Percentiles rank a stretch among this genome's conserved stretches.
Conservation (phyloP, 139 green algal genomes). For the Deuterostichococcus epilithicus region DNA sequence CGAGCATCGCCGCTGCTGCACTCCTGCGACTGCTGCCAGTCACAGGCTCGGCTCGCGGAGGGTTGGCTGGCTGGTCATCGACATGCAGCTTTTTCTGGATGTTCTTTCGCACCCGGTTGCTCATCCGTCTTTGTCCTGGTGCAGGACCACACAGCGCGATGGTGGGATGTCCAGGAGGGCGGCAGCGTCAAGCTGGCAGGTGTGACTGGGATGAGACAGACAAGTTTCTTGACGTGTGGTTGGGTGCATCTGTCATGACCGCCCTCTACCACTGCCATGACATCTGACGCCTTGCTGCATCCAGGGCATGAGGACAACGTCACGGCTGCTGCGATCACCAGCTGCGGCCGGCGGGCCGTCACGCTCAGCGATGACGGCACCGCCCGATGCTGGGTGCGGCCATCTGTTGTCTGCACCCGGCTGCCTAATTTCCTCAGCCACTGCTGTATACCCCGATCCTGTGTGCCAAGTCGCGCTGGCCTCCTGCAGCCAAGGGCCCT, state of each 20-base stretch:
- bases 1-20: too few species aligned
- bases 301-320: slow-evolving; percentile 28
- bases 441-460: too few species aligned
- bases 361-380: slow-evolving; percentile 69
- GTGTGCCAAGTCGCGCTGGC: too few species aligned
- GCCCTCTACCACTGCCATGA: neutral
- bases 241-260: neutral
- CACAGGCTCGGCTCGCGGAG: too few species aligned
- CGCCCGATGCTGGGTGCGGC: slow-evolving; percentile 55
- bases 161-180: slow-evolving; percentile 53
- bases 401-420: too few species aligned
- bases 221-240: neutral
- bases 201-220: neutral
- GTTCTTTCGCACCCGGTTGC: too few species aligned
- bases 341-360: slow-evolving; percentile 34
- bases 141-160: slow-evolving; percentile 50
- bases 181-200: slow-evolving; percentile 39
- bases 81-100: too few species aligned
- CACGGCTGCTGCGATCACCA: slow-evolving; percentile 19
- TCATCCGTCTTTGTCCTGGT: too few species aligned
- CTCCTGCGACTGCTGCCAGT: too few species aligned
- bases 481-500: too few species aligned
- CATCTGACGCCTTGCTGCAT: neutral
- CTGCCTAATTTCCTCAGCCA: too few species aligned
- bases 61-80: too few species aligned